These are phyloP conservation scores for Neurospora discreta DNA, from an alignment of 495 filamentous ascomycete genomes.

Conservation along the genomic window DNA sequence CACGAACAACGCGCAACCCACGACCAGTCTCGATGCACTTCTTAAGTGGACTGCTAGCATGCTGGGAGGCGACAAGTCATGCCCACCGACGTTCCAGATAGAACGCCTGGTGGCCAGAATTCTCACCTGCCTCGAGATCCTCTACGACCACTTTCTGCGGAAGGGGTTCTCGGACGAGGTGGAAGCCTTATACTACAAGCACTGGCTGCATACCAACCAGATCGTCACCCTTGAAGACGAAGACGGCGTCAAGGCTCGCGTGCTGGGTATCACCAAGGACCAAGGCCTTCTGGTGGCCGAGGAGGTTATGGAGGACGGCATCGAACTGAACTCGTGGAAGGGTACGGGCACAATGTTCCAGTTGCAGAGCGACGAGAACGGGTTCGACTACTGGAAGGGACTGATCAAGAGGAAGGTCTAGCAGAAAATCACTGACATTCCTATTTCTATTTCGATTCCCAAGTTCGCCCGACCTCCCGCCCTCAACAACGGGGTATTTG, in stretches of 20 bases:
- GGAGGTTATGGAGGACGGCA: conserved; percentile 62
- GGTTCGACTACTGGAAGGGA: conserved; percentile 95
- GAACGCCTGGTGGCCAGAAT: conserved; percentile 82
- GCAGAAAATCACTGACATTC: conserved; percentile 4
- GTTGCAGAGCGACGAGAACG: conserved; percentile 93
- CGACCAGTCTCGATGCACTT: conserved; percentile 73
- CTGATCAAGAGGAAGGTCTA: conserved; percentile 72
- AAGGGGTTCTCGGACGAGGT: conserved; percentile 62
- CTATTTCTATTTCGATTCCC: neutral
- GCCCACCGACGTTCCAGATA: conserved; percentile 48
- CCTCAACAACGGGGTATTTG: neutral
- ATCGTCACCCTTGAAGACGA: conserved; percentile 80
- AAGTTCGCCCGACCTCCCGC: neutral
- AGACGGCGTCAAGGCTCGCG: conserved; percentile 63
- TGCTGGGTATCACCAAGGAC: conserved; percentile 80
- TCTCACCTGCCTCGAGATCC: conserved; percentile 62
- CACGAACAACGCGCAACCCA: conserved; percentile 73
- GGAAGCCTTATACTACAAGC: conserved; percentile 67
- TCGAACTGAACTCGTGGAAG: conserved; percentile 20
- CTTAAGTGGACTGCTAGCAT: conserved; percentile 26
- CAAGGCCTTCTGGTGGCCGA: conserved; percentile 78
- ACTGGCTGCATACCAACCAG: conserved; percentile 89
- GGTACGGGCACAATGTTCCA: conserved; percentile 68
- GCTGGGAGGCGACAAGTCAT: neutral
- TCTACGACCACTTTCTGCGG: conserved; percentile 63